Evolutionary conservation across 768 basidiomycete species (phyloP).

Genomic region (Favolaschia claudopus): DNA sequence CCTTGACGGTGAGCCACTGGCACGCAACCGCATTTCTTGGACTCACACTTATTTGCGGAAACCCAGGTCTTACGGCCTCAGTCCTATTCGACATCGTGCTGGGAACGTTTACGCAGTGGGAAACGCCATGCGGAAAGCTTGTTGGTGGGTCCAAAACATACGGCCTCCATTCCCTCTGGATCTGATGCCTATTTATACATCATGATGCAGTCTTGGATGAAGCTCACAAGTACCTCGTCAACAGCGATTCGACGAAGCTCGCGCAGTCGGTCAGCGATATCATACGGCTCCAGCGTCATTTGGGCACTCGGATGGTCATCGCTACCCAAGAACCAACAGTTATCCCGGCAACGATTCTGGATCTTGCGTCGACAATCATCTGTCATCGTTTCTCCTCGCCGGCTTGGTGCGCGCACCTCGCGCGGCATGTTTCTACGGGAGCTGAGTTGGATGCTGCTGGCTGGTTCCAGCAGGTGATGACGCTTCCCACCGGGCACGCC

Average conservation of each 20-base stretch:
- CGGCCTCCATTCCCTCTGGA: background rate
- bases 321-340: slow-evolving; percentile 68
- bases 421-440: slow-evolving; percentile 50
- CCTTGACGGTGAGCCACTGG: slow-evolving; percentile 52
- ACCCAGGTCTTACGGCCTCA: slow-evolving; percentile 22
- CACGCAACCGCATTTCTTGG: background rate
- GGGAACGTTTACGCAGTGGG: slow-evolving; percentile 24
- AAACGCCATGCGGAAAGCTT: slow-evolving; percentile 21
- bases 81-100: slow-evolving; percentile 56
- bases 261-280: slow-evolving; percentile 53
- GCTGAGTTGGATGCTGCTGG: slow-evolving; percentile 42
- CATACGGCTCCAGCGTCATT: slow-evolving; percentile 61
- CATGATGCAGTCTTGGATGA: slow-evolving; percentile 59
- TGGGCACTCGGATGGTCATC: slow-evolving; percentile 59
- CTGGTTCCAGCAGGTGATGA: slow-evolving; percentile 24
- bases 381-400: slow-evolving; percentile 65
- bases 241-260: slow-evolving; percentile 45
- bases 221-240: slow-evolving; percentile 60
- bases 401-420: slow-evolving; percentile 60
- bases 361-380: slow-evolving; percentile 55
- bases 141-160: slow-evolving; percentile 14
- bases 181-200: background rate
- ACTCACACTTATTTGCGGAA: background rate
- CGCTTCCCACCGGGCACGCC: slow-evolving; percentile 20
- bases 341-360: slow-evolving; percentile 57